phyloP scores from a whole-genome alignment of 2,329 filamentous ascomycete species.

The Aschersonia sp. region DNA sequence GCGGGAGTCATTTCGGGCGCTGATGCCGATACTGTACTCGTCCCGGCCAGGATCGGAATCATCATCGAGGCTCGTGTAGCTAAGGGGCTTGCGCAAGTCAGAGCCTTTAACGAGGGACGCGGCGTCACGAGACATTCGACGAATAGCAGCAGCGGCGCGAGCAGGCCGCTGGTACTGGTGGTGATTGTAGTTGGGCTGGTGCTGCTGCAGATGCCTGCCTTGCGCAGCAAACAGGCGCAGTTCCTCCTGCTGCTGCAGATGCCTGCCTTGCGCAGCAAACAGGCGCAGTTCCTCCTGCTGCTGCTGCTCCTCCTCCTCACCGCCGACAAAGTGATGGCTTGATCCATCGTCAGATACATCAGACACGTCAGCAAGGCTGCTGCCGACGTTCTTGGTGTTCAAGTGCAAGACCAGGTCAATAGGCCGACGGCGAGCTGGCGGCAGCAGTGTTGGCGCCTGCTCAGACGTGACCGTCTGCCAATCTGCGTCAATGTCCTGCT shows the following conservation, averaged over 20 bases:
- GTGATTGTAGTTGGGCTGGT: slow-evolving; percentile 1
- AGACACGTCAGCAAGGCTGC: slow-evolving; percentile 30
- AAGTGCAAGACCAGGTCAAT: slow-evolving; percentile 9
- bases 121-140: slow-evolving; percentile 10
- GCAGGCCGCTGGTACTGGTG: slow-evolving; percentile 7
- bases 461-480: slow-evolving; percentile 23
- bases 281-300: no score
- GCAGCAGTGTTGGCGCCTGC: slow-evolving; percentile 1
- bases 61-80: slow-evolving; percentile 18
- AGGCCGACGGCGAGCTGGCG: slow-evolving; percentile 6
- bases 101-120: slow-evolving; percentile 2
- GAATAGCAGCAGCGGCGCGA: slow-evolving; percentile 10
- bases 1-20: no score
- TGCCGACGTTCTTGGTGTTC: slow-evolving; percentile 17
- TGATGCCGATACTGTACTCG: no score
- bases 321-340: slow-evolving; percentile 3
- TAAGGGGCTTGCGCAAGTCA: slow-evolving; percentile 11
- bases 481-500: slow-evolving; percentile 12
- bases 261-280: no score
- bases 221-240: no score
- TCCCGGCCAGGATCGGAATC: slow-evolving; percentile 4
- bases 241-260: no score
- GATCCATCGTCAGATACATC: slow-evolving; percentile 14
- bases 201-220: no score
- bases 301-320: neutral